Evolutionary conservation across 495 filamentous ascomycete genomes (phyloP).

Genomic region (Staphylotrichum longicolle): DNA sequence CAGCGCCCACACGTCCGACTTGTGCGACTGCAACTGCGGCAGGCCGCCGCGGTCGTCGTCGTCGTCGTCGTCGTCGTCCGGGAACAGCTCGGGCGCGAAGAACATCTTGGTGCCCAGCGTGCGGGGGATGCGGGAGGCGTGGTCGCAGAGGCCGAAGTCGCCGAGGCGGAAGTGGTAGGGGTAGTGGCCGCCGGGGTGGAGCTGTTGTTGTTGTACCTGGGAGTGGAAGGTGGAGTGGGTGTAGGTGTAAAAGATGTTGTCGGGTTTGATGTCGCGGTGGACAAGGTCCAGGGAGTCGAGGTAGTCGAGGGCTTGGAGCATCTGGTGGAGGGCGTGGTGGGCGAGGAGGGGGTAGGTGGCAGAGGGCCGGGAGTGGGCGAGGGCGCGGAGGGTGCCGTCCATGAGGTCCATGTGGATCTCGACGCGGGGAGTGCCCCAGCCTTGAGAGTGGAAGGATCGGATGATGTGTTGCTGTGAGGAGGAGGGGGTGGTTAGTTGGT

Average conservation of each 20-base stretch:
- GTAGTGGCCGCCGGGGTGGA: background rate
- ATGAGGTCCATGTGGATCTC: constrained; percentile 14
- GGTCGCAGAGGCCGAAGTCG: constrained; percentile 13
- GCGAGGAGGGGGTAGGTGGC: background rate
- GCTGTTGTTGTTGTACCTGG: background rate
- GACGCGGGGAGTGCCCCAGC: constrained; percentile 1
- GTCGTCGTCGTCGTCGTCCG: background rate
- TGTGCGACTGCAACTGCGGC: background rate
- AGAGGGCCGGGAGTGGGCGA: background rate
- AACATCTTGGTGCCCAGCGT: background rate
- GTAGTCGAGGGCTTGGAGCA: constrained; percentile 19
- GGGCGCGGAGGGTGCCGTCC: background rate
- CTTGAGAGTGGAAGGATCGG: background rate
- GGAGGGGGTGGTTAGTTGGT: background rate
- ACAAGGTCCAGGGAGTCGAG: constrained; percentile 3
- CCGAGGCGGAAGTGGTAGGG: constrained; percentile 13
- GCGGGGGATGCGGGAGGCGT: background rate
- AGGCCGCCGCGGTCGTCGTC: background rate
- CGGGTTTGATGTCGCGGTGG: constrained; percentile 20
- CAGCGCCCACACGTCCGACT: constrained; percentile 16
- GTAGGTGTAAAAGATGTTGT: constrained; percentile 21
- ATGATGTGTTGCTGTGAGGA: constrained; percentile 11
- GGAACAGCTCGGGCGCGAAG: constrained; percentile 4
- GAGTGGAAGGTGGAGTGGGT: background rate
- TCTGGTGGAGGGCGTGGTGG: constrained; percentile 1